Evolutionary conservation across 805 yeast genomes (phyloP).

Genomic region (Ogataea trehalophila): DNA sequence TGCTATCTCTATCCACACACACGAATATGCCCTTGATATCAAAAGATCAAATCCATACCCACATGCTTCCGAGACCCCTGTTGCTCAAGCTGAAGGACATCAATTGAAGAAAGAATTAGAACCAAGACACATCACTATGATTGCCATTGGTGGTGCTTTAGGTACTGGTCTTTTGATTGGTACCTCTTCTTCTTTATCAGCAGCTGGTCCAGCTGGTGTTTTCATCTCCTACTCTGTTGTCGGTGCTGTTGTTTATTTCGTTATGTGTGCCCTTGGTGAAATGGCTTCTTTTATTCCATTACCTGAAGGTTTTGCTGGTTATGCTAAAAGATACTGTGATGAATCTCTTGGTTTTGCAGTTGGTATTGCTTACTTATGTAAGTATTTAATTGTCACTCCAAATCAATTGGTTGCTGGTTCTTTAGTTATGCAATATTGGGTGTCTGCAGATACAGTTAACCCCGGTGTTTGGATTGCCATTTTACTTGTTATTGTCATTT

Average conservation of each 20-base stretch:
- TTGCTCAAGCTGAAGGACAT: slow-evolving; percentile 38
- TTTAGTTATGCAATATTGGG: slow-evolving; percentile 51
- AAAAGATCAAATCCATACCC: slow-evolving; percentile 32
- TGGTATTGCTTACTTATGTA: slow-evolving; percentile 48
- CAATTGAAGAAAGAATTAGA: slow-evolving; percentile 41
- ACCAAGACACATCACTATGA: slow-evolving; percentile 52
- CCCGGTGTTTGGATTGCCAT: slow-evolving; percentile 52
- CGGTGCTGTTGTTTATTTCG: slow-evolving; percentile 67
- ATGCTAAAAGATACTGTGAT: slow-evolving; percentile 48
- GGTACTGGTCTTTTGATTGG: slow-evolving; percentile 81
- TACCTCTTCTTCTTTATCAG: slow-evolving; percentile 63
- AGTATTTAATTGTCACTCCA: slow-evolving; percentile 49
- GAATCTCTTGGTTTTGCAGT: slow-evolving; percentile 53
- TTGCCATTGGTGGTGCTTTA: slow-evolving; percentile 77
- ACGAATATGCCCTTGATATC: slow-evolving; percentile 43
- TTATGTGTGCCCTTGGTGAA: slow-evolving; percentile 54
- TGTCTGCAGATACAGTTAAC: slow-evolving; percentile 38
- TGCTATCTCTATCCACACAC: slow-evolving; percentile 30
- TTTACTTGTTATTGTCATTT: slow-evolving; percentile 36
- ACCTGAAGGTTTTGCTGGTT: slow-evolving; percentile 53
- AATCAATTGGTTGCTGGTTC: slow-evolving; percentile 56
- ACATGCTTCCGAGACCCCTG: slow-evolving; percentile 27
- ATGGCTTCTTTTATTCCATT: slow-evolving; percentile 51
- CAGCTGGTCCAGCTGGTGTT: slow-evolving; percentile 66
- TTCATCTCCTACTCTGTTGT: slow-evolving; percentile 62